A percentile compares a stretch with the other conserved stretches of the same genome.
Conservation (phyloP, 345 rosid genomes). For the Kernera saxatilis region DNA sequence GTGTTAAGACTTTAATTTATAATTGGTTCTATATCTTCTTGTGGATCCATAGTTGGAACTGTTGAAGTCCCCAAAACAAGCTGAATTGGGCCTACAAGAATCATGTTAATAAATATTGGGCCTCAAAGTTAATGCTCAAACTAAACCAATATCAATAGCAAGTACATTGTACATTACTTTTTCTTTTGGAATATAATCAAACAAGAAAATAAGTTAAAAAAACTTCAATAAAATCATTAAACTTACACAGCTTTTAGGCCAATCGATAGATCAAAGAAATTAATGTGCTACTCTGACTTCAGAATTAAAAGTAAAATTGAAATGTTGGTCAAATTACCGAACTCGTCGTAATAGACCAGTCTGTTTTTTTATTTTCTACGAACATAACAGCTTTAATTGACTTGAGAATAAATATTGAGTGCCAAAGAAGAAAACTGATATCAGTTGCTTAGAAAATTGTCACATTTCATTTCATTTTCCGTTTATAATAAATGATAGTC, state of each 20-base stretch:
- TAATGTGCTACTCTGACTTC: not conserved
- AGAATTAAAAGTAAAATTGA: not conserved
- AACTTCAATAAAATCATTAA: not conserved
- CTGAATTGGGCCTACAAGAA: not conserved
- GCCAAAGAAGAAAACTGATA: slow-evolving; percentile 2
- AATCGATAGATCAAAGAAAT: not conserved
- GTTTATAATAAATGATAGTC: not conserved
- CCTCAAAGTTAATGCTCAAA: not conserved
- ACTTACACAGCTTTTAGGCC: not conserved
- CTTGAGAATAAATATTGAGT: slow-evolving; percentile 17
- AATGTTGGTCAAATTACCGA: slow-evolving; percentile 3
- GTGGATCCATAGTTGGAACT: not conserved
- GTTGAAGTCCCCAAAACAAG: not conserved
- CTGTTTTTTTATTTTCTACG: not conserved
- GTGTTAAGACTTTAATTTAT: not conserved
- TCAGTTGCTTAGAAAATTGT: slow-evolving; percentile 6
- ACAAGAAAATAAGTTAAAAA: no score
- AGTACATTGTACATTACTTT: not conserved
- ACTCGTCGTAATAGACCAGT: not conserved
- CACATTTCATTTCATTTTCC: slow-evolving; percentile 4
- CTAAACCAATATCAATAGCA: not conserved
- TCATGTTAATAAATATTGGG: not conserved
- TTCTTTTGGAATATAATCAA: no score
- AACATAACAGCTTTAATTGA: slow-evolving; percentile 16
- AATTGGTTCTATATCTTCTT: not conserved